A percentile compares a stretch with the other conserved stretches of the same genome.
Evolutionary conservation across 2,329 filamentous ascomycete genomes (phyloP).

Genomic region (Ophiostoma triangulosporum): DNA sequence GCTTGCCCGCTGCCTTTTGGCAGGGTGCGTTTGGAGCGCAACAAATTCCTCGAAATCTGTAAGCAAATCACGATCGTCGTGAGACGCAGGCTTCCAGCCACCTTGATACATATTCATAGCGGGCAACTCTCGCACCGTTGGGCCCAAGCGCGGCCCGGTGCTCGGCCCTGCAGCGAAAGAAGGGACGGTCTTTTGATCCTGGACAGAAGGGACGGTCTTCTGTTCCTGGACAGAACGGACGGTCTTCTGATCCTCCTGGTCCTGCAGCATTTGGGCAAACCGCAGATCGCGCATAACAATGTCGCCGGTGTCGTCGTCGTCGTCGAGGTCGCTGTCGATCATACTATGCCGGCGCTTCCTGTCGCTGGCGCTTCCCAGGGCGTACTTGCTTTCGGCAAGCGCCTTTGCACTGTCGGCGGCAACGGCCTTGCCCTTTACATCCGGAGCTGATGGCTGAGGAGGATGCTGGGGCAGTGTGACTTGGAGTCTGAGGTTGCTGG

Average conservation of each 20-base stretch:
- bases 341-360: conserved; percentile 23
- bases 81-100: too few relatives aligned
- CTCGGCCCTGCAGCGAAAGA: too few relatives aligned
- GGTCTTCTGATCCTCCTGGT: conserved; percentile 24
- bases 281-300: not conserved
- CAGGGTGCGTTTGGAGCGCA: not conserved
- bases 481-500: conserved; percentile 21
- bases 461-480: conserved; percentile 19
- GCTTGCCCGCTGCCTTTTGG: not conserved
- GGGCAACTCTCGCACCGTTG: too few relatives aligned
- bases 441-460: too few relatives aligned
- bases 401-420: conserved; percentile 28
- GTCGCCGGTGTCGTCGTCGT: conserved; percentile 12
- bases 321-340: conserved; percentile 24
- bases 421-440: not conserved
- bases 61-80: too few relatives aligned
- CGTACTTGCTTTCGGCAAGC: conserved; percentile 35
- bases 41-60: too few relatives aligned
- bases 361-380: conserved; percentile 29
- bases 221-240: conserved; percentile 11
- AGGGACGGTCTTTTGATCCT: conserved; percentile 1
- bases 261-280: conserved; percentile 39
- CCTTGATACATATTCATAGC: too few relatives aligned
- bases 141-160: too few relatives aligned
- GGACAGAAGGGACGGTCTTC: not conserved